phyloP scores from a whole-genome alignment of 306 rosid genomes.

The Comarum palustre region DNA sequence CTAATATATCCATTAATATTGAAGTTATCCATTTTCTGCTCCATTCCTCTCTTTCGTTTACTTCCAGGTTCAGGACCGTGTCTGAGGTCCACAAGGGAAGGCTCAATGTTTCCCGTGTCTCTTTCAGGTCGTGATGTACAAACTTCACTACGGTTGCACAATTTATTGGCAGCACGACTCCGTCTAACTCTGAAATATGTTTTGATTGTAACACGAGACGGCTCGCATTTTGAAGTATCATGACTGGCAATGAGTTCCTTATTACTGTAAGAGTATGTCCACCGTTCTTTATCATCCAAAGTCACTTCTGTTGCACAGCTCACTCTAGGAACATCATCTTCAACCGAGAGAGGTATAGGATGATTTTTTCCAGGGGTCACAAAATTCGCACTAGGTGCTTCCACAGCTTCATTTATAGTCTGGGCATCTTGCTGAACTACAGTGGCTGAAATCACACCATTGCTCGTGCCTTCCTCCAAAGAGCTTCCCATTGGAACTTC shows the following conservation, averaged over 20 bases:
- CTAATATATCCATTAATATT: conserved; percentile 46
- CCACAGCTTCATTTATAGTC: conserved; percentile 27
- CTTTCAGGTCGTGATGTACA: conserved; percentile 35
- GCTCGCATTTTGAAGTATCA: conserved; percentile 22
- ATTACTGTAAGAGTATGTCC: conserved; percentile 18
- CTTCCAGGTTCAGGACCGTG: conserved; percentile 28
- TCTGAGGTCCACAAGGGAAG: conserved; percentile 30
- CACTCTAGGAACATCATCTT: conserved; percentile 35
- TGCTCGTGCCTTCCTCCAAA: conserved; percentile 21
- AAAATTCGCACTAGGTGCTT: conserved; percentile 26
- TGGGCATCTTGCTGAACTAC: conserved; percentile 30
- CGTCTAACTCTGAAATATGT: conserved; percentile 41
- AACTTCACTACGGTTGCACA: conserved; percentile 29
- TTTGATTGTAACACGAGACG: conserved; percentile 28
- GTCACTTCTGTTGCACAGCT: conserved; percentile 24
- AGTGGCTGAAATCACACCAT: conserved; percentile 29
- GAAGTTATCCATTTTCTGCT: conserved; percentile 32
- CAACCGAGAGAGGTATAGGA: conserved; percentile 20
- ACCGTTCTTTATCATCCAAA: conserved; percentile 28
- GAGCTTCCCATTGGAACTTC: conserved; percentile 32
- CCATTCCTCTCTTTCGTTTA: conserved; percentile 55
- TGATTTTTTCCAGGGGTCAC: conserved; percentile 28
- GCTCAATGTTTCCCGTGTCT: conserved; percentile 34
- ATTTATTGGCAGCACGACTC: conserved; percentile 13
- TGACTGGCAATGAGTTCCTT: conserved; percentile 34